Percentiles rank a stretch among this genome's conserved stretches.
Conservation (phyloP, 371 early-diverging fungal genomes). For the Sporodiniella umbellata region DNA sequence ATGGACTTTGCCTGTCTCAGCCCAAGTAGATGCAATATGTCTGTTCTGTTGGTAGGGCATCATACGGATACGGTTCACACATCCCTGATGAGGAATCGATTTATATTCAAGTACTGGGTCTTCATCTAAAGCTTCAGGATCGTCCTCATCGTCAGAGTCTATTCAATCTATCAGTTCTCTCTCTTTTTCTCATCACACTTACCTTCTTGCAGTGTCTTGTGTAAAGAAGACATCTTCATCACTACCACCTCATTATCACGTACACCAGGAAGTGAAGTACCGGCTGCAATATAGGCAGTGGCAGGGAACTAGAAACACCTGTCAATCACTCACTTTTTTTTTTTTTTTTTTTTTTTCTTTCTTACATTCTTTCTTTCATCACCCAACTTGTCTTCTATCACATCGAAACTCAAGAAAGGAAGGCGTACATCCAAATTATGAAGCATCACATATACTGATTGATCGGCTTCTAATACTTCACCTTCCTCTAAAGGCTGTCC, state of each 20-base stretch:
- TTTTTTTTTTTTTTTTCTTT: background rate
- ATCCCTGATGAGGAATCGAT: conserved; percentile 82
- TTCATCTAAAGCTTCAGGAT: conserved; percentile 84
- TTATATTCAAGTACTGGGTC: conserved; percentile 89
- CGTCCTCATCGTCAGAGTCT: conserved; percentile 72
- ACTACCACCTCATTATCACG: conserved; percentile 87
- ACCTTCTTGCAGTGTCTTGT: conserved; percentile 89
- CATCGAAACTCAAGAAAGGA: conserved; percentile 97
- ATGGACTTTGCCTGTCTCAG: conserved; percentile 92
- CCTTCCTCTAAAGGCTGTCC: conserved; percentile 86
- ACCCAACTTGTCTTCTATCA: conserved; percentile 84
- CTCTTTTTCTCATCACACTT: conserved; percentile 7
- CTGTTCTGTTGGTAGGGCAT: conserved; percentile 60
- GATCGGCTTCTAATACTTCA: conserved; percentile 92
- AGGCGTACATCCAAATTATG: conserved; percentile 88
- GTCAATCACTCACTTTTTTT: background rate
- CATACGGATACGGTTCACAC: conserved; percentile 88
- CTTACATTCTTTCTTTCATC: conserved; percentile 70
- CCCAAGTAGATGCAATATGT: conserved; percentile 87
- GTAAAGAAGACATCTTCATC: conserved; percentile 91
- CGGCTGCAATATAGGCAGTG: conserved; percentile 91
- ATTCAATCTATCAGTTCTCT: background rate
- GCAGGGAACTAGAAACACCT: conserved; percentile 69
- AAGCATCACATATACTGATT: conserved; percentile 93
- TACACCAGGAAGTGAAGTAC: conserved; percentile 85